phyloP scores from a whole-genome alignment of 345 rosid genomes.

The Eucalyptus rudis region DNA sequence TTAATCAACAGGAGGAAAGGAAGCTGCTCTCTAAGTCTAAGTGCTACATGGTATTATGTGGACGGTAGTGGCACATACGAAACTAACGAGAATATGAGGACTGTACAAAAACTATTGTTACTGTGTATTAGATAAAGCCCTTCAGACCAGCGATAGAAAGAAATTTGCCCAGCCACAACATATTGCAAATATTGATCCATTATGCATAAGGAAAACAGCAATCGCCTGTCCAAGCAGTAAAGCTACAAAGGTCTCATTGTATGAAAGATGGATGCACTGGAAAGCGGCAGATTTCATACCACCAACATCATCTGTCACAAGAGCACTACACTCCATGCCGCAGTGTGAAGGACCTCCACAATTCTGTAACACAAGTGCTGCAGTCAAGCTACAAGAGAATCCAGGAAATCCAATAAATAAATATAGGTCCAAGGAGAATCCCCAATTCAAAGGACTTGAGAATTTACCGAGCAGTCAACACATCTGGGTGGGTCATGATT shows the following conservation, averaged over 20 bases:
- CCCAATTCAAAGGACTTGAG: conserved; percentile 1
- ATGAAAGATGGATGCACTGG: not conserved
- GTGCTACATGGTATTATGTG: not conserved
- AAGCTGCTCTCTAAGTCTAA: not conserved
- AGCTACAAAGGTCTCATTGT: not conserved
- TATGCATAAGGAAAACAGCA: not conserved
- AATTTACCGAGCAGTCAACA: conserved; percentile 58
- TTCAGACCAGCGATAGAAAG: not conserved
- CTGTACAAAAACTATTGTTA: not conserved
- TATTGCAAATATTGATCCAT: not conserved
- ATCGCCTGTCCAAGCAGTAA: not conserved
- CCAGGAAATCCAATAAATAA: not conserved
- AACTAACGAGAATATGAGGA: not conserved
- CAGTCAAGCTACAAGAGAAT: not conserved
- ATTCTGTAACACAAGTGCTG: conserved; percentile 25
- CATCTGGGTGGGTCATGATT: conserved; percentile 88
- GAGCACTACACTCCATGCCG: conserved; percentile 77
- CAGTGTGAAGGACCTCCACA: conserved; percentile 80
- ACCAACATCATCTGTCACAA: conserved; percentile 37
- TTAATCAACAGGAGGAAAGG: not conserved
- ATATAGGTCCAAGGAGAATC: not conserved
- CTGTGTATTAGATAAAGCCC: not conserved
- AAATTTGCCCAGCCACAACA: not conserved
- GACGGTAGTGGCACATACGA: not conserved
- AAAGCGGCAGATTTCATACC: conserved; percentile 24